A percentile compares a stretch with the other conserved stretches of the same genome.
phyloP scores from a whole-genome alignment of 768 basidiomycete species.

The Pleurotus platypus region DNA sequence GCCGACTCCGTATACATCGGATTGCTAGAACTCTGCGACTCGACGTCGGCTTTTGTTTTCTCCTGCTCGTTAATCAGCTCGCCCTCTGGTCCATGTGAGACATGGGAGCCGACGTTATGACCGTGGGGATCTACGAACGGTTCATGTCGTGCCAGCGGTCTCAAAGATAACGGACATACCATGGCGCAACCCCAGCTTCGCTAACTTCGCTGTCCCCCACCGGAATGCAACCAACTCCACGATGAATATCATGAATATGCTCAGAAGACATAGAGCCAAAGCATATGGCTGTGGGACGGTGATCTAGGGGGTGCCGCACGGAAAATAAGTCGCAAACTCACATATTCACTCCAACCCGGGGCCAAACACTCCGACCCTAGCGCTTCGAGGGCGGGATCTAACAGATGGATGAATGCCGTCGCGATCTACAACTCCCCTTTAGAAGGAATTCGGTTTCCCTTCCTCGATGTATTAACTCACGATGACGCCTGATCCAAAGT shows the following conservation, averaged over 20 bases:
- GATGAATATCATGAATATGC: slow-evolving; percentile 83
- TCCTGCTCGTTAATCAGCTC: not conserved
- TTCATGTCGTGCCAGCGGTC: too few relatives aligned
- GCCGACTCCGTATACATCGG: slow-evolving; percentile 33
- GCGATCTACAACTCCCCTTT: slow-evolving; percentile 54
- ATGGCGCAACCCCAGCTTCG: slow-evolving; percentile 58
- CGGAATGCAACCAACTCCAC: slow-evolving; percentile 85
- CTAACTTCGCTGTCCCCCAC: slow-evolving; percentile 74
- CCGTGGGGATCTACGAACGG: slow-evolving; percentile 57
- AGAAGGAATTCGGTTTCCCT: slow-evolving; percentile 3
- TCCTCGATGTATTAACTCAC: slow-evolving; percentile 34
- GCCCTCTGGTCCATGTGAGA: slow-evolving; percentile 69
- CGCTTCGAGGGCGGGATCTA: slow-evolving; percentile 71
- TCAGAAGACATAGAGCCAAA: slow-evolving; percentile 74
- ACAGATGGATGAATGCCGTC: slow-evolving; percentile 84
- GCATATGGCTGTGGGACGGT: slow-evolving; percentile 62
- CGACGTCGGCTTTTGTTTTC: not conserved
- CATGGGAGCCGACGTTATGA: slow-evolving; percentile 54
- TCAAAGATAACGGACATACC: slow-evolving; percentile 32
- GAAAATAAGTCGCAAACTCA: slow-evolving; percentile 30
- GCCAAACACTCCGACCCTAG: slow-evolving; percentile 69
- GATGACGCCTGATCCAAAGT: slow-evolving; percentile 88
- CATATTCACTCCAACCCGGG: slow-evolving; percentile 71
- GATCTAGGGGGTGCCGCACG: not conserved
- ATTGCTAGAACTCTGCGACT: not conserved